A percentile compares a stretch with the other conserved stretches of the same genome.
phyloP scores from a whole-genome alignment of 1,284 basidiomycete species.

The Ceratobasidium sp. region DNA sequence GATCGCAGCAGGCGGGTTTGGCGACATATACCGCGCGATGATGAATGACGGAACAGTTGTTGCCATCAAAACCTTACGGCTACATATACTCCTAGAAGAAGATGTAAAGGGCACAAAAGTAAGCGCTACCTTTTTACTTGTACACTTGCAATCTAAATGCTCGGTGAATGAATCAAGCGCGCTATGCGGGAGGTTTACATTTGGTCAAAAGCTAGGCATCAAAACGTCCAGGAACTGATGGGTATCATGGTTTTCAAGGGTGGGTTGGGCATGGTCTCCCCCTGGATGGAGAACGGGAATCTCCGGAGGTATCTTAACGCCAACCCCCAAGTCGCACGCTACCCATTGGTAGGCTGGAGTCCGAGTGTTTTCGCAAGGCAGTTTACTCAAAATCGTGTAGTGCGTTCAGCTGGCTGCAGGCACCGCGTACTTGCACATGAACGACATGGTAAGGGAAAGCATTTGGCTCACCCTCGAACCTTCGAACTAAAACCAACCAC shows the following conservation, averaged over 20 bases:
- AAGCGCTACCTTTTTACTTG: not conserved
- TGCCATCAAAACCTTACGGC: not conserved
- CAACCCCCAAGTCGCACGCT: not conserved
- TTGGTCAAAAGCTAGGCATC: conserved; percentile 27
- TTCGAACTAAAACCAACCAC: not conserved
- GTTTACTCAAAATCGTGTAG: not conserved
- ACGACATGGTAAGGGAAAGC: not conserved
- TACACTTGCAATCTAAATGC: too few relatives aligned
- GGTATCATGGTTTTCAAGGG: conserved; percentile 22
- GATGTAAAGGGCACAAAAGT: conserved; percentile 10
- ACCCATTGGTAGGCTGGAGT: not conserved
- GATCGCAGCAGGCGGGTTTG: not conserved
- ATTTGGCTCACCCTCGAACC: too few relatives aligned
- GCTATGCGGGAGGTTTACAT: conserved; percentile 24
- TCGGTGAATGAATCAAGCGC: not conserved
- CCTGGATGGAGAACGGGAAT: conserved; percentile 31
- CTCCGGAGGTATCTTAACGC: conserved; percentile 6
- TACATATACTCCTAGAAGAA: not conserved
- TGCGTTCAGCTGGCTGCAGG: conserved; percentile 10
- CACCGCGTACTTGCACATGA: conserved; percentile 17
- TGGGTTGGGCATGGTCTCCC: conserved; percentile 14
- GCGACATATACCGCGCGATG: not conserved
- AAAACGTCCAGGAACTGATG: conserved; percentile 20
- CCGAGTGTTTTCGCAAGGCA: not conserved
- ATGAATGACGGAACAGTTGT: not conserved